Evolutionary conservation across 2,329 filamentous ascomycete genomes (phyloP).

Genomic region (Dactylonectria estremocensis): DNA sequence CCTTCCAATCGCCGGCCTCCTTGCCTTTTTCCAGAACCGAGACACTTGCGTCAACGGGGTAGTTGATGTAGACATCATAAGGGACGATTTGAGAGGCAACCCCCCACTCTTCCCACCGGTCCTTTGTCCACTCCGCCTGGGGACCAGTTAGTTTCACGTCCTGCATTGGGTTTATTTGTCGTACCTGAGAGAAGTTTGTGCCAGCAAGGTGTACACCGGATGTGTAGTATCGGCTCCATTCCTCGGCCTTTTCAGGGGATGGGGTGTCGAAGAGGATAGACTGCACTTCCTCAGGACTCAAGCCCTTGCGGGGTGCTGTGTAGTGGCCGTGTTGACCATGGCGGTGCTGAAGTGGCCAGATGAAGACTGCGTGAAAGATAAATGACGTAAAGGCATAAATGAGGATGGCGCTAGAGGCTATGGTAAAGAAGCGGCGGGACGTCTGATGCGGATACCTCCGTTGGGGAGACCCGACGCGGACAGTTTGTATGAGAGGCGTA

Average conservation of each 20-base stretch:
- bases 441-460: slow-evolving; percentile 72
- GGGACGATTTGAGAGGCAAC: slow-evolving; percentile 74
- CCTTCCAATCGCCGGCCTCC: slow-evolving; percentile 63
- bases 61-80: slow-evolving; percentile 86
- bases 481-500: slow-evolving; percentile 77
- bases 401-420: slow-evolving; percentile 70
- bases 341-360: slow-evolving; percentile 55
- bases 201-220: slow-evolving; percentile 83
- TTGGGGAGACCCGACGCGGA: slow-evolving; percentile 68
- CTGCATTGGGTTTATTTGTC: background rate
- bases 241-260: slow-evolving; percentile 68
- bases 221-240: slow-evolving; percentile 87
- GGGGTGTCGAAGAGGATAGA: slow-evolving; percentile 72
- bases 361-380: slow-evolving; percentile 62
- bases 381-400: slow-evolving; percentile 67
- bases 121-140: slow-evolving; percentile 79
- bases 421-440: slow-evolving; percentile 76
- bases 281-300: slow-evolving; percentile 66
- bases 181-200: slow-evolving; percentile 80
- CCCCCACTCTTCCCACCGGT: slow-evolving; percentile 81
- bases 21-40: slow-evolving; percentile 70
- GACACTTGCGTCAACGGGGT: slow-evolving; percentile 79
- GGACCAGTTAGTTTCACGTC: slow-evolving; percentile 21
- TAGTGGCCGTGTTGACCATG: slow-evolving; percentile 51
- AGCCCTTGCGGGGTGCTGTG: slow-evolving; percentile 45